Percentiles rank a stretch among this genome's conserved stretches.
These are phyloP conservation scores for Acer yangbiense DNA, from an alignment of 345 rosid species.

Conservation along the genomic window DNA sequence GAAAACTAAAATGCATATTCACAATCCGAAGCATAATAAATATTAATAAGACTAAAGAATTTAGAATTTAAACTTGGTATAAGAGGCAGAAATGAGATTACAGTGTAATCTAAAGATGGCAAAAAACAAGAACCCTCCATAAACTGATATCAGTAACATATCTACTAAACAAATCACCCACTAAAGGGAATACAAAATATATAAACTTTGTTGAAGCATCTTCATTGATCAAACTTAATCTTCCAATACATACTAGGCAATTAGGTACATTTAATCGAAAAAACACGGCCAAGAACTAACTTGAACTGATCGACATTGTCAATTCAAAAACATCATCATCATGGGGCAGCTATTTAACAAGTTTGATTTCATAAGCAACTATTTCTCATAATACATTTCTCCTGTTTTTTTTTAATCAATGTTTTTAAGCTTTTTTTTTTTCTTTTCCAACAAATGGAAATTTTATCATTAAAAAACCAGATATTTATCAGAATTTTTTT, in stretches of 20 bases:
- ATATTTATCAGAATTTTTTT: not conserved
- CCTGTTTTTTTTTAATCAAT: not conserved
- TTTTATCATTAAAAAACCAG: not conserved
- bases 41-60: not conserved
- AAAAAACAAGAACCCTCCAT: not conserved
- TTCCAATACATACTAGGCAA: not conserved
- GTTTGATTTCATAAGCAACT: not conserved
- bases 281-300: not conserved
- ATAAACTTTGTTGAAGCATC: not conserved
- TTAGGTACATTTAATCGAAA: not conserved
- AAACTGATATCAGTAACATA: not conserved
- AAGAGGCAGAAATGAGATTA: not conserved
- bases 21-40: not conserved
- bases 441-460: not conserved
- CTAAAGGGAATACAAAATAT: too few species aligned
- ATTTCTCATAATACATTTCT: not conserved
- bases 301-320: not conserved
- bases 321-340: not conserved
- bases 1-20: not conserved
- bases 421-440: not conserved
- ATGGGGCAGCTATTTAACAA: not conserved
- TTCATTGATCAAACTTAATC: not conserved
- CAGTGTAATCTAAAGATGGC: not conserved
- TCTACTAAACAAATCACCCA: not conserved
- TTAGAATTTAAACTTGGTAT: not conserved